Percentiles rank a stretch among this genome's conserved stretches.
Evolutionary conservation across 2,329 filamentous ascomycete species (phyloP).

Genomic region (Phyllachora maydis): DNA sequence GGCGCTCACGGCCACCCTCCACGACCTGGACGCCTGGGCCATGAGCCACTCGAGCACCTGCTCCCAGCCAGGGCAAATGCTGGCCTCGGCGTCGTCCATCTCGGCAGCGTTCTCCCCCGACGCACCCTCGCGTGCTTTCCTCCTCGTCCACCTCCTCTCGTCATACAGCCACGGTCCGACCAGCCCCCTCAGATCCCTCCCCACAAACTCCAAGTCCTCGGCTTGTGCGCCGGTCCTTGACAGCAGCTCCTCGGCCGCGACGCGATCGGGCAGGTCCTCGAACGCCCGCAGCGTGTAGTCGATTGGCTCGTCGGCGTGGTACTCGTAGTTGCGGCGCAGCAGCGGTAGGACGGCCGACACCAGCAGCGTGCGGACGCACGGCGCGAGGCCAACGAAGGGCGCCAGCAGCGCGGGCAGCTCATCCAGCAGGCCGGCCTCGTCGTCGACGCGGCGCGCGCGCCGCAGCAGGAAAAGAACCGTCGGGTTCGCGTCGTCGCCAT

Average conservation of each 20-base stretch:
- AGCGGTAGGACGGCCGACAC: conserved; percentile 49
- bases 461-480: conserved; percentile 45
- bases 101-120: conserved; percentile 8
- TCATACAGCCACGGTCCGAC: conserved; percentile 58
- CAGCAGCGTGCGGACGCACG: conserved; percentile 45
- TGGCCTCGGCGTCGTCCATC: conserved; percentile 7
- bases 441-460: conserved; percentile 47
- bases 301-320: conserved; percentile 32
- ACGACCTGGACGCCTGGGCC: conserved; percentile 33
- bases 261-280: conserved; percentile 33
- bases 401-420: conserved; percentile 44
- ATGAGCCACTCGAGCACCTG: conserved; percentile 47
- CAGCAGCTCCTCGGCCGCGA: conserved; percentile 40
- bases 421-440: conserved; percentile 50
- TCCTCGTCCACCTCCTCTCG: conserved; percentile 29
- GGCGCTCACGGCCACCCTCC: conserved; percentile 38
- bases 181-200: conserved; percentile 45
- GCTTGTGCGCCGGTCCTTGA: conserved; percentile 26
- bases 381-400: conserved; percentile 43
- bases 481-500: conserved; percentile 29
- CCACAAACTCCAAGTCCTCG: conserved; percentile 20
- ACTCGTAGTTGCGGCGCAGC: conserved; percentile 47
- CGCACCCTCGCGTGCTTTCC: conserved; percentile 5
- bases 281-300: conserved; percentile 39
- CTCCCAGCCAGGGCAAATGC: conserved; percentile 43